Base-by-base conservation (phyloP, 257 asterid genomes). In the Gentiana straminea region DNA sequence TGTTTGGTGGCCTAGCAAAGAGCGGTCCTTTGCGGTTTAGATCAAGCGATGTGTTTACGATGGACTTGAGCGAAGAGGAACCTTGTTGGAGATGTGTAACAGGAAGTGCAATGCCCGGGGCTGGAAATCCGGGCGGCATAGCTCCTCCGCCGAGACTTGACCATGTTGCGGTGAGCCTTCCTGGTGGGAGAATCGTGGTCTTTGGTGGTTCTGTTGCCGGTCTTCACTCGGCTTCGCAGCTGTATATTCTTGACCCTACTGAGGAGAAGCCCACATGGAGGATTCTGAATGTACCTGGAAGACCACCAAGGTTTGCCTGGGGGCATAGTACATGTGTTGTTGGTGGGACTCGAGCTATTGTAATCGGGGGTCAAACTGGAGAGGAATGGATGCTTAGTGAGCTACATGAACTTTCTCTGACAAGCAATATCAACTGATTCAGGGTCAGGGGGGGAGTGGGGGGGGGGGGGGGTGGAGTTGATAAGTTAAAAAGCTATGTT, bases 221-320 rank as follows among this genome's bases (percentile, higher is more conserved):
- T 37, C 96, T 91, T 33, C 98, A 91, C 78, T 91, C 98, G 0
- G 96, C 96, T 13, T 87, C 96, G 2, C 95, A 87, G 83, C 86
- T 91, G 12, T 91, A 87, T 58, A 79, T 91, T 54, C 84, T 91
- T 12, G 98, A 91, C 62, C 98, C 98, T 12, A 81, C 94, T 3
- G 96, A 91, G 70, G 98, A 91, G 77, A 81, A 82, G 66, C 98
- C 98, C 4, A 91, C 95, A 9, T 91, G 98, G 98, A 87, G 98
- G 84, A 73, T 87, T 50, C 68, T 91, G 46, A 83, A 84, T 24
- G 95, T 91, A 7, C 91, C 96, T 0, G 97, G 97, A 2, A 64
- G 79, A 45, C 94, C 94, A 0, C 97, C 97, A 12, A 80, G 94
- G 58, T 84, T 80, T 57, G 95, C 95, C 5, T 89, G 97, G 97